A percentile compares a stretch with the other conserved stretches of the same genome.
phyloP scores from a whole-genome alignment of 2,329 filamentous ascomycete genomes.

The Diaporthe sp. region DNA sequence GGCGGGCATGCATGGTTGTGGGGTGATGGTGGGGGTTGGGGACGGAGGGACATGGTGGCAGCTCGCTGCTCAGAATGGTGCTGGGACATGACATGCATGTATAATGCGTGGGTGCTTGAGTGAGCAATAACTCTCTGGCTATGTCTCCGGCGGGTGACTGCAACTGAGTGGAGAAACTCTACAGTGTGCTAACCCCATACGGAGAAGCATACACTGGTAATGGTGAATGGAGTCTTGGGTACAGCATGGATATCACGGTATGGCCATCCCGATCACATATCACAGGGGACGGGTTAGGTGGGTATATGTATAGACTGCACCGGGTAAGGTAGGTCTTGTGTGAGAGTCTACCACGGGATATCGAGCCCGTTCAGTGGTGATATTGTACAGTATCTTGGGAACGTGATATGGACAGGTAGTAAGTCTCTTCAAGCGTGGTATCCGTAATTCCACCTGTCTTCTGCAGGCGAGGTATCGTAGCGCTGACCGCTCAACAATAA shows the following conservation, averaged over 20 bases:
- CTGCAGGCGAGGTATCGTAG: conserved; percentile 18
- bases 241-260: conserved; percentile 36
- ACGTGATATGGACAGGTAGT: conserved; percentile 32
- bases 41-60: neutral
- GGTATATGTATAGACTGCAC: neutral
- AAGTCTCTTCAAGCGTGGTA: conserved; percentile 15
- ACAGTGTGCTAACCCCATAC: neutral
- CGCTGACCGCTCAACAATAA: conserved; percentile 9
- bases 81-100: neutral
- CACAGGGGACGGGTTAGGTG: neutral
- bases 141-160: neutral
- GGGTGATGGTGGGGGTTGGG: neutral
- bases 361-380: neutral
- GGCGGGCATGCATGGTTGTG: neutral
- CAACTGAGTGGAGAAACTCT: neutral
- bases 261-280: conserved; percentile 37
- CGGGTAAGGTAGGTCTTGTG: neutral
- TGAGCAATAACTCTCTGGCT: too few relatives aligned
- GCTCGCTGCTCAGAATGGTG: neutral
- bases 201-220: neutral
- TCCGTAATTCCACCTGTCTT: conserved; percentile 20
- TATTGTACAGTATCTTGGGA: conserved; percentile 33
- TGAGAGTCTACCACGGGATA: neutral
- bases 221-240: neutral
- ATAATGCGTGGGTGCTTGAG: neutral